Evolutionary conservation across 2,329 filamentous ascomycete genomes (phyloP).

Genomic region (Gaeumannomyces tritici): DNA sequence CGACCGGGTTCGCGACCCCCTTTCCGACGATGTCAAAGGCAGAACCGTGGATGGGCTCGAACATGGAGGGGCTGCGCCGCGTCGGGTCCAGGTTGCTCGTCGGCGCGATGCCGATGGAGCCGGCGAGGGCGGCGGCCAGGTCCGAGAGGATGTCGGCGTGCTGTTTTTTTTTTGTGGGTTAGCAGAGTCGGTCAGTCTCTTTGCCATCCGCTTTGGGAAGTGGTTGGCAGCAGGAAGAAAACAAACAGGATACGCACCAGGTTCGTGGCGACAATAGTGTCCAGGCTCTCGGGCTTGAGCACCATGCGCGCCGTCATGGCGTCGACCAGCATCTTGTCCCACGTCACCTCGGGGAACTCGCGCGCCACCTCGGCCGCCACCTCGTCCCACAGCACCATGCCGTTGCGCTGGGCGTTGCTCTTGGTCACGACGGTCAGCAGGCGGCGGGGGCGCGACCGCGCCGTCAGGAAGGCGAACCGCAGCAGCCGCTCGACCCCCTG

Average conservation of each 20-base stretch:
- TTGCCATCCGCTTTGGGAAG: too few species aligned
- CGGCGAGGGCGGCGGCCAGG: conserved; percentile 56
- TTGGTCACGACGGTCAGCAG: conserved; percentile 55
- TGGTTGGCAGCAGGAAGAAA: too few species aligned
- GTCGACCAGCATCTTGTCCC: conserved; percentile 57
- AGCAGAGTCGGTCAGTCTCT: background rate
- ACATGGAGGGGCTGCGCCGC: conserved; percentile 41
- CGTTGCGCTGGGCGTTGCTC: conserved; percentile 55
- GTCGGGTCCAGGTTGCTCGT: conserved; percentile 54
- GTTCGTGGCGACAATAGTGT: conserved; percentile 56
- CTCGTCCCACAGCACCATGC: conserved; percentile 61
- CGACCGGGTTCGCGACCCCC: conserved; percentile 43
- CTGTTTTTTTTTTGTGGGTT: background rate
- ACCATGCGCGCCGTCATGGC: conserved; percentile 42
- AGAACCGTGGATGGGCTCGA: conserved; percentile 46
- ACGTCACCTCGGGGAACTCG: conserved; percentile 49
- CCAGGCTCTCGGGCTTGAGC: conserved; percentile 44
- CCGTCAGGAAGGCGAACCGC: conserved; percentile 53
- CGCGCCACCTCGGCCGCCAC: conserved; percentile 42
- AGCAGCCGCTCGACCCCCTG: conserved; percentile 50
- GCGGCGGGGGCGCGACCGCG: conserved; percentile 40
- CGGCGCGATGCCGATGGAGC: conserved; percentile 59
- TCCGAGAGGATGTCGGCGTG: conserved; percentile 57
- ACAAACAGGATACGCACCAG: conserved; percentile 31
- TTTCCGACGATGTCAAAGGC: conserved; percentile 45